These are phyloP conservation scores for Akanthomyces uredinophilus DNA, from an alignment of 2,329 filamentous ascomycete species.

Conservation along the genomic window DNA sequence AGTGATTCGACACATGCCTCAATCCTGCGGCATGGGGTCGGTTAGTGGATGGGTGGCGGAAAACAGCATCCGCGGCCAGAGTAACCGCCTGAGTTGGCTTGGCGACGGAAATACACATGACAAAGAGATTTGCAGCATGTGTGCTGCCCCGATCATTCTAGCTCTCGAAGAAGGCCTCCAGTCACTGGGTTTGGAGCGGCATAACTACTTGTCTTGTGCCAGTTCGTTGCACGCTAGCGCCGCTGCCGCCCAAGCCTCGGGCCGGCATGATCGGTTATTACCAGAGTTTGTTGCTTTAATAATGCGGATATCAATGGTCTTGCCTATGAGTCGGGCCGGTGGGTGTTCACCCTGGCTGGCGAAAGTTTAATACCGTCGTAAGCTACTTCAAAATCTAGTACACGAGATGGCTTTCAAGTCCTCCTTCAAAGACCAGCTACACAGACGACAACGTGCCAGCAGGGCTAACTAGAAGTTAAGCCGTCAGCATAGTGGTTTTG, in stretches of 20 bases:
- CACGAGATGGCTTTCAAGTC: neutral
- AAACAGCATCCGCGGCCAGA: neutral
- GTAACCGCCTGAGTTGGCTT: neutral
- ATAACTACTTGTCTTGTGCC: neutral
- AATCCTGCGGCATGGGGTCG: neutral
- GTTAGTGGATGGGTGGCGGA: neutral
- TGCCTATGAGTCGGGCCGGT: neutral
- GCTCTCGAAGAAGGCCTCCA: neutral
- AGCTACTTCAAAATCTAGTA: neutral
- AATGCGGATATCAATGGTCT: neutral
- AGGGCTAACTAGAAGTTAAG: neutral
- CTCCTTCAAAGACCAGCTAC: neutral
- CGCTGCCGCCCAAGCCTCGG: constrained; percentile 11
- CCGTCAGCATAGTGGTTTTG: neutral
- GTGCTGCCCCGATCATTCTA: neutral
- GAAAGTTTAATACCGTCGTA: neutral
- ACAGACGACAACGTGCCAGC: neutral
- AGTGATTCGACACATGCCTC: neutral
- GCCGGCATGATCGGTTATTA: constrained; percentile 12
- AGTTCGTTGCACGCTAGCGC: constrained; percentile 1
- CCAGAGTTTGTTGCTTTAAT: neutral
- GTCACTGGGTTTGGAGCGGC: neutral
- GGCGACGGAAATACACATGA: constrained; percentile 7
- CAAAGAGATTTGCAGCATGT: neutral
- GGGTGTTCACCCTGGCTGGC: neutral